phyloP scores from a whole-genome alignment of 169 alveolate genomes.

The Plasmodium inui region DNA sequence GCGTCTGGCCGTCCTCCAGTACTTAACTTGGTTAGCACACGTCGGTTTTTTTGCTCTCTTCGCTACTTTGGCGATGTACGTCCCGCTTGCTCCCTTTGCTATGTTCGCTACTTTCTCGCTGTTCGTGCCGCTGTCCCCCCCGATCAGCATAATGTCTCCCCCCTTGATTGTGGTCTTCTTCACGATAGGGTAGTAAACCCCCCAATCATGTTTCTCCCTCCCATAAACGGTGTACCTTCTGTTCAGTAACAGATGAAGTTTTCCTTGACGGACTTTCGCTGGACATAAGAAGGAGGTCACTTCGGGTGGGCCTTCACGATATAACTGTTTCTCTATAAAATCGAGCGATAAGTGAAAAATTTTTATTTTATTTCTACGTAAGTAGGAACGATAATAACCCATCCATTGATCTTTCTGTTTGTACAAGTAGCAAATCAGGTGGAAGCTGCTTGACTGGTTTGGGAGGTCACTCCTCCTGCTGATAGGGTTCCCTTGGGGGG shows the following conservation, averaged over 20 bases:
- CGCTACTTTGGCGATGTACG: not conserved
- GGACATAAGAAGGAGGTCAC: not conserved
- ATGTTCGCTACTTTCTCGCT: too few species aligned
- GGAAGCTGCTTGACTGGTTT: not conserved
- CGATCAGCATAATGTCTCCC: not conserved
- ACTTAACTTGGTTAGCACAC: slow-evolving; percentile 10
- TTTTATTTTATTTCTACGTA: not conserved
- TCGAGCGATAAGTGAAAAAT: slow-evolving; percentile 29
- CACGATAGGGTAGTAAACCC: not conserved
- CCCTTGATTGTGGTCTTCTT: slow-evolving; percentile 15
- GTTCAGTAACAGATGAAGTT: not conserved
- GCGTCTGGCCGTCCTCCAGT: slow-evolving; percentile 53
- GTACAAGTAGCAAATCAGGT: slow-evolving; percentile 6
- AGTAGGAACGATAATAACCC: slow-evolving; percentile 9
- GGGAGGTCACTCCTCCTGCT: not conserved
- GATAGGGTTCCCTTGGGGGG: not conserved
- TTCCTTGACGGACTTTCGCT: not conserved
- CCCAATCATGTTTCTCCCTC: not conserved
- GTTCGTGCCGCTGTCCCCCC: not conserved
- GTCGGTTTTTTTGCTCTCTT: slow-evolving; percentile 18
- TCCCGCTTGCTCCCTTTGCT: not conserved
- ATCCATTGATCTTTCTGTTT: not conserved
- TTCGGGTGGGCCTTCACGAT: not conserved
- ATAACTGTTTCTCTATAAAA: slow-evolving; percentile 42
- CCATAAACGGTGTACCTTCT: slow-evolving; percentile 13